Evolutionary conservation across 495 filamentous ascomycete genomes (phyloP), one percentile per base, ranked within the genome.

Genomic region (Neurospora sp.): DNA sequence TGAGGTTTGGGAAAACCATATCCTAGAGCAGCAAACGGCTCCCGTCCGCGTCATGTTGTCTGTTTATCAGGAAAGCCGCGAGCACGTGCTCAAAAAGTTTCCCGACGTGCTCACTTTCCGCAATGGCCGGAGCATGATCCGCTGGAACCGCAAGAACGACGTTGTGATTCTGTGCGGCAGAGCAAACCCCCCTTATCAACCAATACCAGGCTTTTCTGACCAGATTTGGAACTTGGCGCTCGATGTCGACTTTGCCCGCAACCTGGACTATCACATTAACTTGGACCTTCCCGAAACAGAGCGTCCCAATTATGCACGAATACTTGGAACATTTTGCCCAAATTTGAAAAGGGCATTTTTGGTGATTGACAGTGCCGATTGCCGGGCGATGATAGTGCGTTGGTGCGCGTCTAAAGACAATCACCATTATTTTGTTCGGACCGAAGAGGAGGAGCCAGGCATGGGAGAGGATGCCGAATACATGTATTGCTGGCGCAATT

Each of bases 401-500:
- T 84, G 83, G 83, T 80, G 80, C 39, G 69, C 71, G 6, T 74
- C 75, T 4, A 71, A 78, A 35, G 68, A 69, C 10, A 61, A 40
- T 20, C 75, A 75, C 10, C 71, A 45, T 27, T 83, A 77, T 31
- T 70, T 59, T 39, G 5, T 72, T 10, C 44, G 73, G 8, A 72
- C 38, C 0, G 69, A 53, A 7, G 79, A 82, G 71, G 72, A 78
- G 37, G 10, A 72, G 4, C 16, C 44, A 5, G 74, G 73, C 3
- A 10, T 72, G 0, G 70, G 71, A 35, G 71, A 75, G 9, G 69
- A 76, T 61, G 16, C 73, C 10, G 69, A 74, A 18, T 70, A 45
- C 22, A 3, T 79, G 20, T 84, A 76, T 45, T 81, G 79, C 70
- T 85, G 83, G 82, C 81, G 79, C 3, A 78, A 84, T 69, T 4